Base-by-base conservation (phyloP, 2,329 filamentous ascomycete genomes). In the Plenodomus biglobosus region DNA sequence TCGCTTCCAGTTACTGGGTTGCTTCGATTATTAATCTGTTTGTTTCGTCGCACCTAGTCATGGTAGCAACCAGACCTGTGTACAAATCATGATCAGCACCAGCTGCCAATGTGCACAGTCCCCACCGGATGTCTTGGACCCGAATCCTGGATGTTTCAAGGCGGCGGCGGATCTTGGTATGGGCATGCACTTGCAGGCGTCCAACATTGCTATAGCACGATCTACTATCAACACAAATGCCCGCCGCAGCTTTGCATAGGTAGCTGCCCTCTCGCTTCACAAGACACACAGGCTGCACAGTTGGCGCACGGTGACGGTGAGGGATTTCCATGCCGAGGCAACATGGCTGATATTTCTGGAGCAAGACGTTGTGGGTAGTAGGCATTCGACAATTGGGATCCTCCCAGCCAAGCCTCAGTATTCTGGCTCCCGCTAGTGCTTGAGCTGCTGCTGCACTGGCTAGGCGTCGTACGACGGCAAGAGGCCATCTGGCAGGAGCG, bases 401-500 rank as follows among this genome's bases (percentile, higher is more conserved):
- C 27, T 15, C 27, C 22, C 27, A 32, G 27, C 27, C 27, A 32
- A 32, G 27, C 6, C 27, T 10, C 15, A 11, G 11, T 32, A 3
- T 11, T 32, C 27, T 32, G 36, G 36, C 34, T 38, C 27, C 27
- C 27, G 27, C 27, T 32, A 32, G 27, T 7, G 27, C 27, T 32
- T 3, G 27, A 32, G 13, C 27, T 5, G 27, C 8, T 24, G 22
- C 22, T 32, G 27, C 27, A 15, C 15, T 11, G 27, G 13, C 27
- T 32, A 32, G 27, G 27, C 27, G 13, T 32, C 15, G 27, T 32
- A 32, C 27, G 27, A 32, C 11, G 27, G 3, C 3, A 15, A 32
- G 15, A 32, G 27, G 27, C 15, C 6, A 32, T 32, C 27, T 32
- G 27, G 27, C 27, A 56, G 50, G 50, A 57, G 57, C 55, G 57